Evolutionary conservation across 208 protist genomes (phyloP).

Genomic region (Trypanosoma rangeli): DNA sequence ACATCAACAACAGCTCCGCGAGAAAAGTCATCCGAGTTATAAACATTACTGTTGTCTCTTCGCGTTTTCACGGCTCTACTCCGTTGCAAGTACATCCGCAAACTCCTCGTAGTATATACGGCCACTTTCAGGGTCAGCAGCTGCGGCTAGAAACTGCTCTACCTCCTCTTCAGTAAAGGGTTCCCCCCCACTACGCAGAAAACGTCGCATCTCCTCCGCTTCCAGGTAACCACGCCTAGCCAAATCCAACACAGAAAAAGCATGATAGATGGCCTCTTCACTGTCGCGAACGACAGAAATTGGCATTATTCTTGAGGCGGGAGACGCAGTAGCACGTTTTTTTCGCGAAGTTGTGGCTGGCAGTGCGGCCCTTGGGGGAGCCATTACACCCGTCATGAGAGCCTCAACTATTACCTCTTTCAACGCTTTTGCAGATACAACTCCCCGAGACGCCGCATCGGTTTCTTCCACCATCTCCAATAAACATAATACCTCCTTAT

Average conservation of each 20-base stretch:
- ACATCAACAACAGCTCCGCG: constrained; percentile 23
- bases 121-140: constrained; percentile 71
- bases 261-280: constrained; percentile 61
- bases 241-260: constrained; percentile 72
- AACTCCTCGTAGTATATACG: constrained; percentile 81
- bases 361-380: constrained; percentile 34
- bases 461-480: constrained; percentile 73
- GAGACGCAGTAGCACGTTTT: background rate
- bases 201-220: constrained; percentile 52
- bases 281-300: constrained; percentile 49
- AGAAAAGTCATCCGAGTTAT: constrained; percentile 10
- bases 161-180: constrained; percentile 72
- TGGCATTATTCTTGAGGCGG: constrained; percentile 4
- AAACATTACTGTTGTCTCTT: background rate
- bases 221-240: constrained; percentile 68
- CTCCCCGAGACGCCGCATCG: constrained; percentile 55
- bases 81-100: constrained; percentile 69
- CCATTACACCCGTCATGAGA: constrained; percentile 70
- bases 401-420: constrained; percentile 68
- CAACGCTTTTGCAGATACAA: constrained; percentile 47
- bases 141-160: constrained; percentile 75
- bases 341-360: constrained; percentile 11
- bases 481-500: constrained; percentile 54
- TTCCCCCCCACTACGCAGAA: constrained; percentile 59
- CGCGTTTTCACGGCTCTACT: constrained; percentile 35